Evolutionary conservation across 805 yeast species (phyloP).

Genomic region (Metschnikowia gelsemii): DNA sequence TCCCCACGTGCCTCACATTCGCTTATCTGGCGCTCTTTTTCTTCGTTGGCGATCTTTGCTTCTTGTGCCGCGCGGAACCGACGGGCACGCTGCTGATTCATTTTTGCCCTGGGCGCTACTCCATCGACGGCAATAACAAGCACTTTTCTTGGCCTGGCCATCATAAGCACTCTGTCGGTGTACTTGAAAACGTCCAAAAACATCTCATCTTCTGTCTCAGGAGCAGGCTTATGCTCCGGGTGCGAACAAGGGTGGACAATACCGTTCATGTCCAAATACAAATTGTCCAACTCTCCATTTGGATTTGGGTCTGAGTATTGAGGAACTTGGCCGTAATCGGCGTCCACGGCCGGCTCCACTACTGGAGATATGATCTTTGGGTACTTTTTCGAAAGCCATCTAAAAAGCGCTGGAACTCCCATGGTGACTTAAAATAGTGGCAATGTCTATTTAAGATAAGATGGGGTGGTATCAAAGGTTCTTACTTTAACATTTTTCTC

Average conservation of each 20-base stretch:
- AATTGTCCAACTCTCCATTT: slow-evolving; percentile 92
- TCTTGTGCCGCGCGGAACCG: slow-evolving; percentile 91
- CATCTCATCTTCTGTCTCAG: slow-evolving; percentile 97
- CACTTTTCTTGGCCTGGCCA: slow-evolving; percentile 94
- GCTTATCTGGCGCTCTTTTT: slow-evolving; percentile 56
- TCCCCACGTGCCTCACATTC: slow-evolving; percentile 69
- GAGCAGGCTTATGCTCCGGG: slow-evolving; percentile 95
- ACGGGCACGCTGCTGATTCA: slow-evolving; percentile 95
- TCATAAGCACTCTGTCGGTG: slow-evolving; percentile 84
- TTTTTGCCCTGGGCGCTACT: slow-evolving; percentile 97
- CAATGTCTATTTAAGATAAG: background rate
- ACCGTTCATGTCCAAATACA: slow-evolving; percentile 97
- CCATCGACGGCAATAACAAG: slow-evolving; percentile 97
- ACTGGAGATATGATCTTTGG: slow-evolving; percentile 94
- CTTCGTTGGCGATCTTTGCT: slow-evolving; percentile 75
- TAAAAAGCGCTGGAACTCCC: slow-evolving; percentile 98
- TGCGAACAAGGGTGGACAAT: slow-evolving; percentile 99
- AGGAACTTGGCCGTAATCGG: slow-evolving; percentile 27
- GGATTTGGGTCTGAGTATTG: slow-evolving; percentile 78
- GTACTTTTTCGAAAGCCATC: slow-evolving; percentile 92
- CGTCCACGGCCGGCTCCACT: slow-evolving; percentile 64
- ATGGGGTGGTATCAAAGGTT: background rate
- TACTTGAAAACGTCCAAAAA: slow-evolving; percentile 88
- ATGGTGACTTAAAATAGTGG: slow-evolving; percentile 31
- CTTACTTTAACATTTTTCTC: background rate